phyloP scores from a whole-genome alignment of 108 stramenopile species.

The Hondaea fermentalgiana region DNA sequence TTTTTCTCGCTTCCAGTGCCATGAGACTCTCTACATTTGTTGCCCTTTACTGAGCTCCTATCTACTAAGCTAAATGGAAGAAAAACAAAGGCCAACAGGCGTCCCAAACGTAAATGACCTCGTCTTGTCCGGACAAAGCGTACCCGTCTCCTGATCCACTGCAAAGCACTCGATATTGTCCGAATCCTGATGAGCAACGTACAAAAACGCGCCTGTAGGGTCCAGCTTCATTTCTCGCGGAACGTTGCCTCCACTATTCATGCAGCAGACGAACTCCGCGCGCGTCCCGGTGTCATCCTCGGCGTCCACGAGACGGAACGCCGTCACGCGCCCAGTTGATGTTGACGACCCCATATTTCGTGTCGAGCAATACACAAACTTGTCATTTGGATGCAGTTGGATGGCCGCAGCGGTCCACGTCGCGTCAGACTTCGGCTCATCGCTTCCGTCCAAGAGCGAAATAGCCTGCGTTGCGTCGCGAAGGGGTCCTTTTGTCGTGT shows the following conservation, averaged over 20 bases:
- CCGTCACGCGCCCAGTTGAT: not conserved
- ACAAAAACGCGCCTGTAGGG: not conserved
- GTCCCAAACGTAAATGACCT: not conserved
- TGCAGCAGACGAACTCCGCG: not conserved
- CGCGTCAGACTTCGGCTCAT: not conserved
- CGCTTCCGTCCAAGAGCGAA: not conserved
- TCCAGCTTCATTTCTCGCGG: constrained; percentile 13
- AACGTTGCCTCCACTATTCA: not conserved
- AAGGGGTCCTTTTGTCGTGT: not conserved
- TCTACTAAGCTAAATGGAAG: too few species aligned
- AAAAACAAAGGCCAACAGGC: not conserved
- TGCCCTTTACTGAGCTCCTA: too few species aligned
- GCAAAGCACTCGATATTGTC: not conserved
- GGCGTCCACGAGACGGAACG: not conserved
- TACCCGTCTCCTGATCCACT: not conserved
- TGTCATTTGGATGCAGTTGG: not conserved
- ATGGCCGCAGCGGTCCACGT: not conserved
- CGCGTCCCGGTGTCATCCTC: not conserved
- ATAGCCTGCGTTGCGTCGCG: not conserved
- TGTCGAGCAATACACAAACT: not conserved
- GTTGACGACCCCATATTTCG: not conserved
- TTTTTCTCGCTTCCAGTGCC: too few species aligned
- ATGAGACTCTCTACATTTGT: too few species aligned
- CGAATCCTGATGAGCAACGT: not conserved
- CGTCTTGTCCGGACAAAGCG: not conserved